A percentile compares a stretch with the other conserved stretches of the same genome.
phyloP scores from a whole-genome alignment of 139 green algal species.

The Ettlia oleoabundans region DNA sequence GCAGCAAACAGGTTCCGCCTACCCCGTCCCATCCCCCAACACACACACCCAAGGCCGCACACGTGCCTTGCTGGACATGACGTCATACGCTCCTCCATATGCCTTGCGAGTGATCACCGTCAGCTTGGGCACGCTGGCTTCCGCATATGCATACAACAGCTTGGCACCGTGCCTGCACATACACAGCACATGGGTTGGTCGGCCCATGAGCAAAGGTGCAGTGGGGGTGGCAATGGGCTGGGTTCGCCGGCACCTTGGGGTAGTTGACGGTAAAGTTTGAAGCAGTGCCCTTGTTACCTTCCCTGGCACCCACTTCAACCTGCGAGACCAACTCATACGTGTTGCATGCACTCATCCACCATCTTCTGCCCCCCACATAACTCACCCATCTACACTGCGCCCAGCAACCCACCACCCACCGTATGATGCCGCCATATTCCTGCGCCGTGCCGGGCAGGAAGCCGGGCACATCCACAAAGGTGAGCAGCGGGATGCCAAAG shows the following conservation, averaged over 20 bases:
- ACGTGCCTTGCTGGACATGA: conserved; percentile 56
- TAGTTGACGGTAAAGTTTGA: no score
- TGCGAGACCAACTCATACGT: no score
- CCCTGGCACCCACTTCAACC: no score
- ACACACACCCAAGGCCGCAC: no score
- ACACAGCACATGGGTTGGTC: no score
- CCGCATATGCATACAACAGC: conserved; percentile 77
- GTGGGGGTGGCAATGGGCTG: not conserved
- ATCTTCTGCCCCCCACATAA: no score
- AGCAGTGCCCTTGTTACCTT: no score
- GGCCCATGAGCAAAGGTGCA: not conserved
- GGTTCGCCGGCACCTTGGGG: no score
- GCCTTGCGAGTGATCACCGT: conserved; percentile 77
- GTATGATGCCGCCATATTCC: conserved; percentile 72
- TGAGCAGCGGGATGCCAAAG: conserved; percentile 78
- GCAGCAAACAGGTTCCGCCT: no score
- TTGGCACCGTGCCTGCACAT: conserved; percentile 67
- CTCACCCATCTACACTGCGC: no score
- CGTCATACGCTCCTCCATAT: conserved; percentile 75
- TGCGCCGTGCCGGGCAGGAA: conserved; percentile 70
- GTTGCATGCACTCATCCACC: no score
- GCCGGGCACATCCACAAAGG: conserved; percentile 76
- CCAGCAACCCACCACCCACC: not conserved
- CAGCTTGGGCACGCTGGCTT: conserved; percentile 78
- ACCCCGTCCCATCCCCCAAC: no score